Evolutionary conservation across 2,329 filamentous ascomycete species (phyloP), one percentile per base, ranked within the genome.

Genomic region (Lithohypha guttulata): DNA sequence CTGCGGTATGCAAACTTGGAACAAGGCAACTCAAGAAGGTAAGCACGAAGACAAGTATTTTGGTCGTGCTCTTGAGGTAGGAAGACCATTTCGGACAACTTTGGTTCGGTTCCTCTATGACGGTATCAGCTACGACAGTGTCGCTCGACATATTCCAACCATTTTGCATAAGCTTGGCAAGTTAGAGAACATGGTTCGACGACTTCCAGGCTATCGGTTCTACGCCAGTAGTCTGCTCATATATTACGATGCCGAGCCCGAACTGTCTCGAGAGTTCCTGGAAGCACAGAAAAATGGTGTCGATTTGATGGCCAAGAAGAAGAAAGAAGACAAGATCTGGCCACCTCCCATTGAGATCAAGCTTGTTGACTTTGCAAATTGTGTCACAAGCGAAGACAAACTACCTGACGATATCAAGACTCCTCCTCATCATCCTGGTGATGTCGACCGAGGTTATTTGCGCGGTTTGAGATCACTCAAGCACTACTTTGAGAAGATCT

Each of bases 21-120:
- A 96, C 55, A 79, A 78, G 15, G 78, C 79, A 48, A 80, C 77
- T 23, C 77, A 93, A 54, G 78, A 75, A 32, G 95, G 94, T 55
- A 70, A 87, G n/a, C 98, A 96, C 56, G 83, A 93, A 57, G 91
- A 98, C 70, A 98, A 98, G 61, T 98, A 98, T 60, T 94, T 85
- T 56, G 91, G 91, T 2, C 81, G 91, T 39, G 77, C 84, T 51
- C 67, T 98, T 22, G 87, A 87, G 59, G 85, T 82, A 2, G 91
- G 91, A 2, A 69, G 73, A 2, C 84, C 96, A 55, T 96, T 98
- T 53, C 84, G 93, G 55, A 77, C 81, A 43, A 87, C 87, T 0
- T 68, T 98, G 4, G 89, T 79, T 37, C 77, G 83, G 19, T 98
- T 96, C 57, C 73, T 98, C 45, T 94, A 86, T 59, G 85, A 96